Conservation (phyloP, 768 basidiomycete genomes). For the Lepiota subincarnata region DNA sequence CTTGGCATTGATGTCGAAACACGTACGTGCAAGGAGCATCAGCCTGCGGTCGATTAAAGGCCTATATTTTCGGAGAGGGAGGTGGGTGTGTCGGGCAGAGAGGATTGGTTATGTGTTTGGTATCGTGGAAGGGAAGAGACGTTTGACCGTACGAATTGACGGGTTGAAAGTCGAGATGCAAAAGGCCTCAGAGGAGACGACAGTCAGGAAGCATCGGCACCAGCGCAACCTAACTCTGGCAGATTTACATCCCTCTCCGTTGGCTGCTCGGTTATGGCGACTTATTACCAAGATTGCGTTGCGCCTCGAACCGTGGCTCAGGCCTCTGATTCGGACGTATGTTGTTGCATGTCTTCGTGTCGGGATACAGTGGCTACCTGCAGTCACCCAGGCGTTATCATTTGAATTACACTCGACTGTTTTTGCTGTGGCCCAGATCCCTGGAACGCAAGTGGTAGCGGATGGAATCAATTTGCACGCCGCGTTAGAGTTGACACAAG, state of each 20-base stretch:
- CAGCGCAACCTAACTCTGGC: constrained; percentile 44
- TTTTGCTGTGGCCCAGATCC: constrained; percentile 46
- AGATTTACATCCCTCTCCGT: constrained; percentile 42
- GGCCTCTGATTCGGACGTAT: constrained; percentile 55
- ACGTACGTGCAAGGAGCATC: constrained; percentile 65
- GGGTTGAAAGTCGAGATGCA: constrained; percentile 54
- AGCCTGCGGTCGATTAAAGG: constrained; percentile 78
- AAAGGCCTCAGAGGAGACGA: constrained; percentile 22
- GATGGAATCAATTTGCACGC: constrained; percentile 51
- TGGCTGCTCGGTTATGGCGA: constrained; percentile 36
- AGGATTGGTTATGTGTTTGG: constrained; percentile 63
- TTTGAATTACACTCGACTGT: constrained; percentile 60
- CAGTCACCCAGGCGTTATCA: constrained; percentile 60
- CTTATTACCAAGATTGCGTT: constrained; percentile 37
- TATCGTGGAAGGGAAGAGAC: constrained; percentile 44
- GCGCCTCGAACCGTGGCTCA: constrained; percentile 52
- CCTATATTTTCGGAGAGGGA: constrained; percentile 58
- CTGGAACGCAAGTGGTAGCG: constrained; percentile 48
- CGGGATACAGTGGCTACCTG: constrained; percentile 62
- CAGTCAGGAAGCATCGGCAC: constrained; percentile 19
- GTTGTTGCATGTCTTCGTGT: constrained; percentile 54
- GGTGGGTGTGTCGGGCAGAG: constrained; percentile 56
- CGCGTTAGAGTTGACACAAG: constrained; percentile 49
- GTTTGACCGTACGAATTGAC: constrained; percentile 60
- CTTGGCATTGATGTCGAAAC: constrained; percentile 55